Evolutionary conservation across 1,139 yeast genomes (phyloP).

Genomic region (Blastobotrys ciferrii): DNA sequence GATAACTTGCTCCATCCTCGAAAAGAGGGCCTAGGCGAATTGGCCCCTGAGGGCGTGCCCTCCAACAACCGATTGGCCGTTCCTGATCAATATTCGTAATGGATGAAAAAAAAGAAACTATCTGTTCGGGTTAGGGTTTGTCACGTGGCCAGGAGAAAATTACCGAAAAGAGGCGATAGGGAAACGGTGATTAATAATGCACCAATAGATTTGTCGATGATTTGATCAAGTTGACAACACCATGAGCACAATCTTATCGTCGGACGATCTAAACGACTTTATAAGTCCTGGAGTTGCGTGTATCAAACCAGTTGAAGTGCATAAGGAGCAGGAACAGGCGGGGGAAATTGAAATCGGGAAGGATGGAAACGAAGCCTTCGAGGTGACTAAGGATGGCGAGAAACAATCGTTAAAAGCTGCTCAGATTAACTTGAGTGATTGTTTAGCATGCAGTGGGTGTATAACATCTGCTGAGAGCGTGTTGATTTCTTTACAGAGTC

Average conservation of each 20-base stretch:
- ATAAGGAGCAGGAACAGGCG: slow-evolving; percentile 40
- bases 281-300: slow-evolving; percentile 95
- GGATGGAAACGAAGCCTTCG: slow-evolving; percentile 62
- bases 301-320: slow-evolving; percentile 71
- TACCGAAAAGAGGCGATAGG: neutral
- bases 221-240: slow-evolving; percentile 1
- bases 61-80: too few relatives aligned
- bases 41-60: too few relatives aligned
- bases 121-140: too few relatives aligned
- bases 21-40: too few relatives aligned
- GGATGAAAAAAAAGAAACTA: too few relatives aligned
- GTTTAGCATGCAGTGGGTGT: slow-evolving; percentile 96
- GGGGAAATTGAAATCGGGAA: slow-evolving; percentile 60
- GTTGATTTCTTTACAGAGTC: slow-evolving; percentile 85
- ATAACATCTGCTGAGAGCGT: slow-evolving; percentile 96
- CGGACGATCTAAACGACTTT: slow-evolving; percentile 90
- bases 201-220: neutral
- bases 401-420: slow-evolving; percentile 65
- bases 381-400: slow-evolving; percentile 62
- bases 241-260: slow-evolving; percentile 87
- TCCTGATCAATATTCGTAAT: too few relatives aligned
- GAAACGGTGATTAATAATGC: neutral
- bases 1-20: too few relatives aligned
- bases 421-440: slow-evolving; percentile 84
- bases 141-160: slow-evolving; percentile 4